phyloP scores from a whole-genome alignment of 2,329 filamentous ascomycete species.

The Aureobasidium vineae region DNA sequence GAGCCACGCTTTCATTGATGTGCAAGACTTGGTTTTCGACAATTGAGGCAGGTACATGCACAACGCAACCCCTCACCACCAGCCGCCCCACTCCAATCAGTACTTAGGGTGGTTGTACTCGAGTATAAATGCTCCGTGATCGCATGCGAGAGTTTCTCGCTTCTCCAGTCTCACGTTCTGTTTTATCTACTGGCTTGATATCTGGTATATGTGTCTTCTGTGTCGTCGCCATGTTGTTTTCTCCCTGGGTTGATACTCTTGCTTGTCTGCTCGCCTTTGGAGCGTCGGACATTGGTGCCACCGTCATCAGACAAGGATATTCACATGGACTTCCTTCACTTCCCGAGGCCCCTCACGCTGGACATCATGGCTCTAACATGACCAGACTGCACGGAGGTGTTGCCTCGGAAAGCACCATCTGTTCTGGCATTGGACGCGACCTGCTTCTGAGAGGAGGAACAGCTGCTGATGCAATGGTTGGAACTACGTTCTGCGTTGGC shows the following conservation, averaged over 20 bases:
- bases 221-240: conserved; percentile 3
- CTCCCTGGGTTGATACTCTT: conserved; percentile 5
- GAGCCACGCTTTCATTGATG: neutral
- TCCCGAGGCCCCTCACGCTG: neutral
- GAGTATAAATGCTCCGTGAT: conserved; percentile 16
- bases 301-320: conserved; percentile 4
- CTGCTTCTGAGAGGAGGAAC: conserved; percentile 52
- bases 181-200: neutral
- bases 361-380: neutral
- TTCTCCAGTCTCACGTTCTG: conserved; percentile 2
- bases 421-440: conserved; percentile 49
- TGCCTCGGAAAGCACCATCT: conserved; percentile 47
- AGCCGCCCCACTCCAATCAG: neutral
- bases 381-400: conserved; percentile 43
- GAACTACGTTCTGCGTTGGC: conserved; percentile 49
- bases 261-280: conserved; percentile 13
- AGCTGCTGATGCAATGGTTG: conserved; percentile 52
- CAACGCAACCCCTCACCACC: neutral
- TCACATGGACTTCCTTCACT: neutral
- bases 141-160: neutral
- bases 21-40: neutral
- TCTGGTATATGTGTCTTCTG: neutral
- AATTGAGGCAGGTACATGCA: conserved; percentile 10
- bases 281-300: neutral
- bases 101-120: neutral